Evolutionary conservation across 495 filamentous ascomycete species (phyloP), one percentile per base, ranked within the genome.

Genomic region (Talaromyces proteolyticus): DNA sequence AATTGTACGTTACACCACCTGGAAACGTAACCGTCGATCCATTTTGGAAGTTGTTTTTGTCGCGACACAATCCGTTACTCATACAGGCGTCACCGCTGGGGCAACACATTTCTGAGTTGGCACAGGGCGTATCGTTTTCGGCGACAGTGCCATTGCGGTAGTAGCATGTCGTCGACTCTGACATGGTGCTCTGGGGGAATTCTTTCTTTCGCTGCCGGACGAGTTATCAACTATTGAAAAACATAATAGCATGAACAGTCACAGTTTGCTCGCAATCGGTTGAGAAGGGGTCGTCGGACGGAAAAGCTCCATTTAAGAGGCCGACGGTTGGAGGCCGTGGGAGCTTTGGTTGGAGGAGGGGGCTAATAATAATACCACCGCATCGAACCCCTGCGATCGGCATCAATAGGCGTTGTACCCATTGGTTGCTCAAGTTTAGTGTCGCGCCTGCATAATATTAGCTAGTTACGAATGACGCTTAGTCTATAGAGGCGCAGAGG

Each of bases 141-240:
- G 42, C 42, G 42, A 18, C n/a, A 23, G 42, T 45, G 10, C 42
- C 42, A 19, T 45, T 45, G 42, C 42, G 42, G 42, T 45, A 45
- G 42, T 45, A 45, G 42, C 42, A 45, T 45, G 42, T 45, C 26
- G 26, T 29, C 26, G 26, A 29, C 5, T 29, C 26, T 29, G 26
- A 29, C 26, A 29, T 29, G 26, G 26, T 12, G 12, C 26, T 29
- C 26, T 5, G 12, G 26, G 26, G 26, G 26, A 29, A 29, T 29
- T 29, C 26, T 29, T 5, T 29, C 26, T 29, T 29, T 29, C 12
- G 12, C 26, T n/a, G n/a, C n/a, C n/a, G n/a, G n/a, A n/a, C n/a
- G n/a, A n/a, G n/a, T n/a, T 12, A 29, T 29, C 26, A 29, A 29
- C 12, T 12, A 29, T 6, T 29, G 26, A 29, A 29, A 29, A 12